Base-by-base conservation (phyloP, 1,139 yeast genomes). In the Magnusiomyces suaveolens region DNA sequence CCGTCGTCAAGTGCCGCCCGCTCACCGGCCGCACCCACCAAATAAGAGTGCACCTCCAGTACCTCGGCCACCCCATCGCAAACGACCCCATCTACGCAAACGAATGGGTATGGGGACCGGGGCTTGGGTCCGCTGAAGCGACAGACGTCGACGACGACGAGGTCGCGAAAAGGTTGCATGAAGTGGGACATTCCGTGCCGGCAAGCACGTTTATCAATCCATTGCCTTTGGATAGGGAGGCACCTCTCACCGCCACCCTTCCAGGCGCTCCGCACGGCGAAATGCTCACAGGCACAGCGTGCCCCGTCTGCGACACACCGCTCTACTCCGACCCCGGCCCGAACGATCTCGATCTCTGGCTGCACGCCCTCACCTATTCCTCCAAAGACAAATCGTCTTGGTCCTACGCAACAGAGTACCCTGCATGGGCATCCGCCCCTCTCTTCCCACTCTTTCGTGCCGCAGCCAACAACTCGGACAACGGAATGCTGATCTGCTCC, bases 1-100 rank as follows among this genome's bases (percentile, higher is more conserved):
- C 12, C 12, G 36, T 80, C 95, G 56, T 75, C 92, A 76, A 82
- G 56, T 90, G 97, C 67, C 77, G 74, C 58, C 98, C 98, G 0
- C 69, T 78, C 21, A 90, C 98, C 0, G 98, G 98, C 0, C 75
- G 98, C 63, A 87, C 97, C 0, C 98, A 92, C 67, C 98, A 92
- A 66, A 88, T 92, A 52, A 73, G 98, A 54, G 96, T 92, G 0
- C 98, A 92, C 71, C 70, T 92, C 54, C 97, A 90, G 68, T 85
- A 77, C 62, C 64, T 92, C 29, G 96, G 97, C 0, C 80, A 80
- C 63, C 96, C 98, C 0, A 92, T 92, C 52, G 96, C 95, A 29
- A 92, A 92, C 66, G 98, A 92, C 68, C 97, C 97, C 0, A 77
- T 92, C 0, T 92, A 92, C 61, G 73, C 83, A 1, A 83, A 83